These are phyloP conservation scores for Bipolaris zeicola DNA, from an alignment of 2,329 filamentous ascomycete genomes.

Conservation along the genomic window DNA sequence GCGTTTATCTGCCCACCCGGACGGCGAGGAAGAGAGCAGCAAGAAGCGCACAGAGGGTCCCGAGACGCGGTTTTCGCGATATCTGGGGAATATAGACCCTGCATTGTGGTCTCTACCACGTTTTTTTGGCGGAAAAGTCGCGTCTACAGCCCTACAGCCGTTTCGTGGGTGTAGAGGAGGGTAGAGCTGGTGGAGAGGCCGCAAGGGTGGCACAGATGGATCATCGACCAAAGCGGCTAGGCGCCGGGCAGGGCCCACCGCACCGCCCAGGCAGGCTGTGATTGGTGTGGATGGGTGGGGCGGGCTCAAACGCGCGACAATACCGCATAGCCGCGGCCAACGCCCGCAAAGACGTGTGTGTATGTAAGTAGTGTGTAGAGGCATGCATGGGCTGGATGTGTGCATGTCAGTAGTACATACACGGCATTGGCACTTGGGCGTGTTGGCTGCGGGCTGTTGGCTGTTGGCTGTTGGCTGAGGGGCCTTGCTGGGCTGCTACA, in stretches of 20 bases:
- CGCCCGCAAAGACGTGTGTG: background rate
- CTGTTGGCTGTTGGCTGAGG: no score
- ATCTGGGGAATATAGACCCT: slow-evolving; percentile 27
- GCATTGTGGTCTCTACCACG: slow-evolving; percentile 33
- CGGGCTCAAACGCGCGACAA: slow-evolving; percentile 28
- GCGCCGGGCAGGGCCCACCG: slow-evolving; percentile 26
- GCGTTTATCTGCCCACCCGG: slow-evolving; percentile 29
- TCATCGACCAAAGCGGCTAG: slow-evolving; percentile 33
- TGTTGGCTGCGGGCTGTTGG: no score
- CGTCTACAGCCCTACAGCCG: slow-evolving; percentile 39
- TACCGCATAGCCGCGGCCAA: slow-evolving; percentile 21
- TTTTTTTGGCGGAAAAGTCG: slow-evolving; percentile 42
- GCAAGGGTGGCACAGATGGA: slow-evolving; percentile 26
- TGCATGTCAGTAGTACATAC: no score
- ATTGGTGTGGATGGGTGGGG: slow-evolving; percentile 5
- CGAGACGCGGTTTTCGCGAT: slow-evolving; percentile 36
- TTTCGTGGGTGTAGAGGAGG: slow-evolving; percentile 32
- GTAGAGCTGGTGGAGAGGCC: slow-evolving; percentile 18
- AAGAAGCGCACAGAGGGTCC: slow-evolving; percentile 28
- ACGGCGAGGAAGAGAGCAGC: slow-evolving; percentile 18
- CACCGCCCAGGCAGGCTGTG: background rate
- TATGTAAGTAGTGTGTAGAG: no score
- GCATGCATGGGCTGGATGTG: no score
- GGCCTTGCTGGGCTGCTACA: background rate
- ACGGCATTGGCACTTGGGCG: no score